A percentile compares a stretch with the other conserved stretches of the same genome.
Conservation (phyloP, 2,329 filamentous ascomycete species). For the Ceratocystis eucalypticola region DNA sequence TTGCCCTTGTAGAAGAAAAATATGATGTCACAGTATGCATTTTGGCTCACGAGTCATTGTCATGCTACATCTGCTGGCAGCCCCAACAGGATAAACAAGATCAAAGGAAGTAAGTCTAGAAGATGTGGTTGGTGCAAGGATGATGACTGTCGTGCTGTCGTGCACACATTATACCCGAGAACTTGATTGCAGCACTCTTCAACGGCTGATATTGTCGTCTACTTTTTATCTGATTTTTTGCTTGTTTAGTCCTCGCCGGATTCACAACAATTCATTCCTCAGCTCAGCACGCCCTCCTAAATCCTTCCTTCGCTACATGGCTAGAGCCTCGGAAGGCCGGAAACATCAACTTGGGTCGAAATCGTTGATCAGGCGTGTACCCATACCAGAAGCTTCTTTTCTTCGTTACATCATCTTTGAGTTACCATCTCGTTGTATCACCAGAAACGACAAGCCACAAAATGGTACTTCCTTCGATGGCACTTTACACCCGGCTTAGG, state of each 20-base stretch:
- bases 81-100: neutral
- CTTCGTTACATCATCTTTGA: neutral
- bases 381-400: neutral
- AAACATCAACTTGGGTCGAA: neutral
- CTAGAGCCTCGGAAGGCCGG: neutral
- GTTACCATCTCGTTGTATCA: too few relatives aligned
- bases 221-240: too few relatives aligned
- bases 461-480: neutral
- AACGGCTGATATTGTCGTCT: too few relatives aligned
- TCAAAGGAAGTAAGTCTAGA: neutral
- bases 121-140: neutral
- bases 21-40: neutral
- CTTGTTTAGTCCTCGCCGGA: neutral
- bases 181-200: too few relatives aligned
- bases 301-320: neutral
- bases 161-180: too few relatives aligned
- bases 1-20: neutral
- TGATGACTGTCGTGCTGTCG: too few relatives aligned
- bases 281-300: neutral
- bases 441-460: neutral
- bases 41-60: neutral
- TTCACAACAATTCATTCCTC: neutral
- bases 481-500: slow-evolving; percentile 1
- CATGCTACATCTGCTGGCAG: neutral
- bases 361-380: neutral